Evolutionary conservation across 2,329 filamentous ascomycete genomes (phyloP).

Genomic region (Alternaria arborescens): DNA sequence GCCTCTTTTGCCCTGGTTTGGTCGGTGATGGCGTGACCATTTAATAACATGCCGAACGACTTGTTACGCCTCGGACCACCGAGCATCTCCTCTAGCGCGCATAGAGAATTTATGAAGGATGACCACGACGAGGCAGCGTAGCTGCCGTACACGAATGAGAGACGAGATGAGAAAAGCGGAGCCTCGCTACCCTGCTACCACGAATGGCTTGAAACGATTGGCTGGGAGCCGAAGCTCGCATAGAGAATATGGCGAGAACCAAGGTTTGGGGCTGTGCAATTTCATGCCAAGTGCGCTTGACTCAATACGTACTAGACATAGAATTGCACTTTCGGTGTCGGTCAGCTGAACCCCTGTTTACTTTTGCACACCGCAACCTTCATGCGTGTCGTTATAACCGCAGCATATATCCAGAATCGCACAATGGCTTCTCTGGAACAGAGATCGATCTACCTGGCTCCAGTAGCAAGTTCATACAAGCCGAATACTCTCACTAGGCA

Average conservation of each 20-base stretch:
- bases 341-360: neutral
- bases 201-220: no score
- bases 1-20: no score
- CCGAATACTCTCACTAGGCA: neutral
- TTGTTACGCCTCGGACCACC: no score
- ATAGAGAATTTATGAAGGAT: no score
- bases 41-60: no score
- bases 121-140: no score
- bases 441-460: neutral
- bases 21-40: no score
- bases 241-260: neutral
- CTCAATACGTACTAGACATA: neutral
- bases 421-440: neutral
- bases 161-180: no score
- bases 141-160: no score
- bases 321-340: conserved; percentile 15
- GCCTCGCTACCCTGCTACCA: no score
- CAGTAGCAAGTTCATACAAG: neutral
- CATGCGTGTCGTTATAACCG: neutral
- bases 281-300: neutral
- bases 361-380: conserved; percentile 9
- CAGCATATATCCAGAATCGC: neutral
- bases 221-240: no score
- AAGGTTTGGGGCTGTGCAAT: neutral
- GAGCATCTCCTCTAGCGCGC: no score